A percentile compares a stretch with the other conserved stretches of the same genome.
Conservation (phyloP, 2,329 filamentous ascomycete genomes). For the Penicillium capsulatum region DNA sequence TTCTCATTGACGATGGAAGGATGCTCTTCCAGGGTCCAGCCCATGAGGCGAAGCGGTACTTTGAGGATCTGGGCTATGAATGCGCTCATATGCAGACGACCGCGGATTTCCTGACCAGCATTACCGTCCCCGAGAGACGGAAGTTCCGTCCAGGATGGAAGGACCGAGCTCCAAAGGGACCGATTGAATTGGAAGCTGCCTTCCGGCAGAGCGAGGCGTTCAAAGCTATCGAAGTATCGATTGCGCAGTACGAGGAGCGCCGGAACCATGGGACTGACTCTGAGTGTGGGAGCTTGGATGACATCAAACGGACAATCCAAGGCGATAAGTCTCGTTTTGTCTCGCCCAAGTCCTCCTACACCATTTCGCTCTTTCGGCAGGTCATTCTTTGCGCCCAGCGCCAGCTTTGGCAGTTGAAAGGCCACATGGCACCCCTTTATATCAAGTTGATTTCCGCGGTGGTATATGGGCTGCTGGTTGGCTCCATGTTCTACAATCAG, state of each 20-base stretch:
- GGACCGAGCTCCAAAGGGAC: constrained; percentile 58
- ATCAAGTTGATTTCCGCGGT: constrained; percentile 72
- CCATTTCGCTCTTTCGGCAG: constrained; percentile 66
- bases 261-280: constrained; percentile 25
- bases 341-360: constrained; percentile 65
- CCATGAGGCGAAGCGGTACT: constrained; percentile 56
- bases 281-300: constrained; percentile 27
- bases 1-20: constrained; percentile 66
- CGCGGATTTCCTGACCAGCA: constrained; percentile 67
- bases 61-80: constrained; percentile 58
- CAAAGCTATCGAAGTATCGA: constrained; percentile 54
- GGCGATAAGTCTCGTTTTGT: constrained; percentile 52
- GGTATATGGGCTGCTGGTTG: constrained; percentile 65
- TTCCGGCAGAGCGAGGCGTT: constrained; percentile 61
- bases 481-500: constrained; percentile 67
- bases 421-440: constrained; percentile 65
- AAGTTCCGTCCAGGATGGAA: constrained; percentile 61
- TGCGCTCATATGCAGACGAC: constrained; percentile 60
- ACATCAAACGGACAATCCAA: constrained; percentile 59
- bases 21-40: constrained; percentile 59
- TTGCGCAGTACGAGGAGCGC: constrained; percentile 54
- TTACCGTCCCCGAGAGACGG: constrained; percentile 65
- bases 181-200: constrained; percentile 62
- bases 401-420: constrained; percentile 70
- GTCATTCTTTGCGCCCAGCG: constrained; percentile 56